phyloP scores from a whole-genome alignment of 2,329 filamentous ascomycete genomes.

The Ophiostoma australiae region DNA sequence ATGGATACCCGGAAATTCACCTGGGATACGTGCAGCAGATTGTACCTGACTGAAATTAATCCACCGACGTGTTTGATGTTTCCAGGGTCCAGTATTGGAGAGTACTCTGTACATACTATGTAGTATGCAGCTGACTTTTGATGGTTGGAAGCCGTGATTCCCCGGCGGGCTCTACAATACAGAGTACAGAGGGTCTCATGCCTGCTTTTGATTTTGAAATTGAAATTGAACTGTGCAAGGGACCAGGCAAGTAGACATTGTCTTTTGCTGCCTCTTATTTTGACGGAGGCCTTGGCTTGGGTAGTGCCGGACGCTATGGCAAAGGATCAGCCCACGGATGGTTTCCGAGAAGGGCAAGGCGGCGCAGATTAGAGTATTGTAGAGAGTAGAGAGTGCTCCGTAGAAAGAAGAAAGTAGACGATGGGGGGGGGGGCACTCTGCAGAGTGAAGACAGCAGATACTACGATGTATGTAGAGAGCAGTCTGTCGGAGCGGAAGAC shows the following conservation, averaged over 20 bases:
- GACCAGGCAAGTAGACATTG: neutral
- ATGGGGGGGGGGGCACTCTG: too few species aligned
- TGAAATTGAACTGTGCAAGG: neutral
- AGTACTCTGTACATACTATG: neutral
- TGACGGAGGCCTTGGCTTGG: neutral
- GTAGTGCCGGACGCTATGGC: neutral
- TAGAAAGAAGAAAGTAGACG: neutral
- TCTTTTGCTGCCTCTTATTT: neutral
- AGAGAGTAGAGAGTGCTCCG: neutral
- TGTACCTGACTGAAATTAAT: neutral
- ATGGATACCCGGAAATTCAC: conserved; percentile 1
- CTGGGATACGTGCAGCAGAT: neutral
- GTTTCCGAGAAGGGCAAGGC: conserved; percentile 5
- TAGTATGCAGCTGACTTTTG: neutral
- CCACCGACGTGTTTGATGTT: neutral
- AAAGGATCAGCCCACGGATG: conserved; percentile 10
- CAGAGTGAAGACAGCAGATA: neutral
- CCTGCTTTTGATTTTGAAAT: too few species aligned
- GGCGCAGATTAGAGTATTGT: neutral
- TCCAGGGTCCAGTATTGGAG: neutral
- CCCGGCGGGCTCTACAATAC: neutral
- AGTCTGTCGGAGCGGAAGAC: neutral
- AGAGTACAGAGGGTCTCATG: neutral
- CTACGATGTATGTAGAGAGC: neutral
- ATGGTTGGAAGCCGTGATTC: neutral